Evolutionary conservation across 192 early-diverging fungal genomes (phyloP).

Genomic region (Coemansia sp.): DNA sequence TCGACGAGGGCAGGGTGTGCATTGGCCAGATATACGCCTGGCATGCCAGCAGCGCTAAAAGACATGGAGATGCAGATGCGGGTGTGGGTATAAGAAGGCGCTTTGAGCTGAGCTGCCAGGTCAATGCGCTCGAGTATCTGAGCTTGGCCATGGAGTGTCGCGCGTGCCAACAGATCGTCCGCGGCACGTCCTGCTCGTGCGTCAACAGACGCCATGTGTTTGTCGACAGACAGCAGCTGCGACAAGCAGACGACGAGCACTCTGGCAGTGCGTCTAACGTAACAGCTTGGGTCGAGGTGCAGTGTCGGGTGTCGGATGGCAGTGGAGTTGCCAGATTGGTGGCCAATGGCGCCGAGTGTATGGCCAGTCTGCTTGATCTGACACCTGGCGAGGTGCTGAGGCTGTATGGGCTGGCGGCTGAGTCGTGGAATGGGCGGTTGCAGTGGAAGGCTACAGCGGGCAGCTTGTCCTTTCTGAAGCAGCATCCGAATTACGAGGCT

Average conservation of each 20-base stretch:
- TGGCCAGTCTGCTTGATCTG: conserved; percentile 7
- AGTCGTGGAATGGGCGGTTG: conserved; percentile 24
- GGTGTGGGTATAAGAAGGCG: too few relatives aligned
- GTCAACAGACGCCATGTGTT: conserved; percentile 8
- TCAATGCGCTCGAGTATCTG: conserved; percentile 13
- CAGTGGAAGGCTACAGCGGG: conserved; percentile 19
- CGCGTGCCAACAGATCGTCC: conserved; percentile 17
- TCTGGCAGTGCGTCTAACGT: not conserved
- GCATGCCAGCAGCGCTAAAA: not conserved
- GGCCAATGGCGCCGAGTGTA: not conserved
- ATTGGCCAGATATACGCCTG: conserved; percentile 9
- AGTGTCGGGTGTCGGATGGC: conserved; percentile 28
- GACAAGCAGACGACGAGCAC: not conserved
- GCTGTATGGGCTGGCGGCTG: conserved; percentile 17
- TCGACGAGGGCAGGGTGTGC: conserved; percentile 1
- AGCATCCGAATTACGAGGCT: too few relatives aligned
- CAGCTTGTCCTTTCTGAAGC: too few relatives aligned
- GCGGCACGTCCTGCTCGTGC: conserved; percentile 23
- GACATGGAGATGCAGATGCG: too few relatives aligned
- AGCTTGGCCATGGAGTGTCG: conserved; percentile 9
- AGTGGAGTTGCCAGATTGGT: conserved; percentile 28
- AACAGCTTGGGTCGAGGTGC: conserved; percentile 2
- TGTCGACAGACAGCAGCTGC: not conserved
- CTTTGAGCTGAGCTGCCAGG: conserved; percentile 6
- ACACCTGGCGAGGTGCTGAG: not conserved